Base-by-base conservation (phyloP, 257 asterid species). In the Osmanthus fragrans region DNA sequence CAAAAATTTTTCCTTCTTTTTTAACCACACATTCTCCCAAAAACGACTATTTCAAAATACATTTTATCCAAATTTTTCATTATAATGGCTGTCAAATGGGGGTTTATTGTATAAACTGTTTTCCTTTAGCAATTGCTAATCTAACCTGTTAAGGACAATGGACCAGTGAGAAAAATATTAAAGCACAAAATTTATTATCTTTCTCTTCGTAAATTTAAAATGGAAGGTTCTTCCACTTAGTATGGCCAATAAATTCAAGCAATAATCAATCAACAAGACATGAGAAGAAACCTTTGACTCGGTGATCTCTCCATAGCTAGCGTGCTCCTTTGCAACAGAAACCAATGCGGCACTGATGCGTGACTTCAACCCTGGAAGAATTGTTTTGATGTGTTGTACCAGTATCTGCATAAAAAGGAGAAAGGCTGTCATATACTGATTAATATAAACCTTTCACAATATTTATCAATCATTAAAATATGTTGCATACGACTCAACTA, bases 351-450 rank as follows among this genome's bases (percentile, higher is more conserved):
- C 73, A 69, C 84, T 89, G 71, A 89, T 82, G 80, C 88, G 88
- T 40, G 86, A 83, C 82, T 89, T 89, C 76, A 89, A 76, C 45
- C 87, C 89, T 56, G 93, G 93, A 84, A 89, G 90, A 75, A 89
- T 76, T 18, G 87, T 75, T 33, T 83, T 89, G 63, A 89, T 89
- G 75, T 89, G 93, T 54, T 85, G 89, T 58, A 85, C 87, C 76
- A 89, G 80, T 69, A 85, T 84, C 93, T 88, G 82, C 78, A 83
- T 7, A 25, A 12, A 36, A 64, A 60, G 30, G 29, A 60, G 16
- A 58, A 54, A 54, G 67, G 7, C 4, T n/a, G 30, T n/a, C 49
- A 69, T 70, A 45, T 69, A 67, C 49, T n/a, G 13, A 23, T 18
- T 58, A 23, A 54, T 16, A 54, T 23, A 58, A n/a, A n/a, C 21